Percentiles rank a stretch among this genome's conserved stretches.
Evolutionary conservation across 176 grass and related monocot species (phyloP).

Genomic region (Areca catechu): DNA sequence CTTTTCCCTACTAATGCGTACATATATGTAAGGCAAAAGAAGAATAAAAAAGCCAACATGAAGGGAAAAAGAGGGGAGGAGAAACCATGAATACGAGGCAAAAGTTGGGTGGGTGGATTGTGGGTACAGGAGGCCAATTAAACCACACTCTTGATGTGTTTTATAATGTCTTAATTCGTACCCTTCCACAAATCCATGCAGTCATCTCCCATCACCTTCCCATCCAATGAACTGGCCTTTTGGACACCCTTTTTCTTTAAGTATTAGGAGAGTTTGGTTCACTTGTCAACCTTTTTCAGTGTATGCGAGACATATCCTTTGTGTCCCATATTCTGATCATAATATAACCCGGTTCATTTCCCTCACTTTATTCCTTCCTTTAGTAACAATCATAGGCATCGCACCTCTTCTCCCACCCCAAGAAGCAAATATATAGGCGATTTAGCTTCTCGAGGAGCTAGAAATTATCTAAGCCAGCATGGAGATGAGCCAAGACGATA

Average conservation of each 20-base stretch:
- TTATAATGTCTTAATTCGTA: conserved; percentile 27
- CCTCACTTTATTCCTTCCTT: conserved; percentile 9
- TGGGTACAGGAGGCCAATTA: conserved; percentile 31
- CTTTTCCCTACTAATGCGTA: too few relatives aligned
- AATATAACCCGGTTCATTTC: not conserved
- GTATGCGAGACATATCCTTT: conserved; percentile 8
- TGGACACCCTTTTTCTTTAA: not conserved
- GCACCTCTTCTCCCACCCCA: not conserved
- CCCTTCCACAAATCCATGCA: not conserved
- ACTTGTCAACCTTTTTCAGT: conserved; percentile 18
- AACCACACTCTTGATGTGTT: conserved; percentile 35
- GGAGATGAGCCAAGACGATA: conserved; percentile 41
- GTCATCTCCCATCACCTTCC: conserved; percentile 7
- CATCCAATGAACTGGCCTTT: not conserved
- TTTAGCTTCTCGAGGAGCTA: not conserved
- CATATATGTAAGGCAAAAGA: too few relatives aligned
- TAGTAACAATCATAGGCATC: conserved; percentile 7
- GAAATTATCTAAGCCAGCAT: conserved; percentile 18
- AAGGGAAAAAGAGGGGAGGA: too few relatives aligned
- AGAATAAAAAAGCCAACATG: too few relatives aligned
- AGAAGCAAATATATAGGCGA: not conserved
- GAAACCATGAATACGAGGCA: conserved; percentile 25
- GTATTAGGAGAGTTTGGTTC: conserved; percentile 2
- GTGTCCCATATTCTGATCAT: not conserved
- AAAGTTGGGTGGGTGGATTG: conserved; percentile 27